Evolutionary conservation across 352 stramenopile species (phyloP).

Genomic region (Pseudoperonospora humuli): DNA sequence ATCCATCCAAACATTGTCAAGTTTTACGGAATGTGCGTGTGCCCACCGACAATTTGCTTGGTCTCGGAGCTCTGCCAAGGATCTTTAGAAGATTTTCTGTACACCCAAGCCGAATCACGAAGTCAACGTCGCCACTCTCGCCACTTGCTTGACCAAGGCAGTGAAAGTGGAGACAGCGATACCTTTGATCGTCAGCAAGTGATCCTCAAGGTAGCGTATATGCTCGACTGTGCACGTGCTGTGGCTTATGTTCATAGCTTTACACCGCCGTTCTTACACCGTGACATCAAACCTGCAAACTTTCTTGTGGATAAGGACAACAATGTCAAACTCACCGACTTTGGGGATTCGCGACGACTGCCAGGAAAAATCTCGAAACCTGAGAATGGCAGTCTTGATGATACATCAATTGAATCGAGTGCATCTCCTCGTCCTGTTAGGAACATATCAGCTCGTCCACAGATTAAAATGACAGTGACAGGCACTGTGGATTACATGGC

Average conservation of each 20-base stretch:
- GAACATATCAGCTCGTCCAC: conserved; percentile 4
- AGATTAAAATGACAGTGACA: conserved; percentile 52
- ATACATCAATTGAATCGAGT: conserved; percentile 9
- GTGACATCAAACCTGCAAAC: conserved; percentile 59
- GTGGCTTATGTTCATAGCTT: conserved; percentile 66
- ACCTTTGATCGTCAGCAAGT: conserved; percentile 27
- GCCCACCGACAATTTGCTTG: conserved; percentile 52
- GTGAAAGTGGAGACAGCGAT: conserved; percentile 1
- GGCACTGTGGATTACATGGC: conserved; percentile 74
- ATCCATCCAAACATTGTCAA: conserved; percentile 53
- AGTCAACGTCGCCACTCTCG: conserved; percentile 2
- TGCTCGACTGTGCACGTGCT: conserved; percentile 51
- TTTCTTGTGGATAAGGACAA: conserved; percentile 47
- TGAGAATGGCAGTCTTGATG: conserved; percentile 3
- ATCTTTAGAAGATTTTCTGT: conserved; percentile 38
- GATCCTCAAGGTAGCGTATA: conserved; percentile 45
- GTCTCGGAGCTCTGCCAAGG: conserved; percentile 51
- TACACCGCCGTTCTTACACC: conserved; percentile 48
- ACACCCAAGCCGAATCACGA: conserved; percentile 9
- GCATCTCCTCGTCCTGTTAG: conserved; percentile 1
- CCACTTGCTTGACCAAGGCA: conserved; percentile 7
- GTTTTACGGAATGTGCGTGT: conserved; percentile 62
- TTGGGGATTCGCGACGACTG: conserved; percentile 52
- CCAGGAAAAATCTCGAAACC: conserved; percentile 9
- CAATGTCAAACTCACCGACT: conserved; percentile 62